Evolutionary conservation across 495 filamentous ascomycete species (phyloP), one percentile per base, ranked within the genome.

Genomic region (Neurospora sp.): DNA sequence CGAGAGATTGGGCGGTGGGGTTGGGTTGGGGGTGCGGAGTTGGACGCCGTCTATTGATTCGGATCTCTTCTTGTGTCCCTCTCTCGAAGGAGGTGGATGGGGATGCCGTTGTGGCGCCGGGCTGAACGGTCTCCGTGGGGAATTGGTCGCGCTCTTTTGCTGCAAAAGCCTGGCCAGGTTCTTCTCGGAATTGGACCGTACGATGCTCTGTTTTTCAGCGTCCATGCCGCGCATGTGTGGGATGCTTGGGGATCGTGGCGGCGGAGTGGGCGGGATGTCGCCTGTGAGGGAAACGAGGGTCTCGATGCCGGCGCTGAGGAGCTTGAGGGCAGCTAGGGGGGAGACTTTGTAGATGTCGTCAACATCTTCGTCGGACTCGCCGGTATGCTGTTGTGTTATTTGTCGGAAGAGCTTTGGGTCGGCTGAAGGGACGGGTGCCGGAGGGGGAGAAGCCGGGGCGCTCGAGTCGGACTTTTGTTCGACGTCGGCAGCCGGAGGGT

Each of bases 201-300:
- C 82, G 69, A 88, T 87, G 70, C 84, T 88, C 71, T 88, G 88
- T 76, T 88, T 88, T 74, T 90, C 87, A 3, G 83, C 85, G 75
- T 88, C 87, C 82, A 85, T 83, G 74, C 84, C 84, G 74, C 82
- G 84, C 84, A 89, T 86, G 73, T 88, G 88, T 37, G 92, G 90
- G 31, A 90, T 88, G 12, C 82, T 85, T 7, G 89, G 87, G 38
- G 84, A 87, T 35, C 83, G 85, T 14, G 89, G 83, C 18, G 92
- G 91, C 35, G 91, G 91, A 4, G 92, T 94, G 39, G 92, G 89
- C 14, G 92, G 90, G 38, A 92, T 82, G 78, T 95, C 90, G 69
- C 91, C 92, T 46, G 90, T 92, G 62, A 90, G 80, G 44, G 85
- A 85, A 18, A 92, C 91, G 69, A 99, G 85, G 16, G 88, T 85